Conservation (phyloP, 768 basidiomycete species). For the Plicaturopsis crispa region DNA sequence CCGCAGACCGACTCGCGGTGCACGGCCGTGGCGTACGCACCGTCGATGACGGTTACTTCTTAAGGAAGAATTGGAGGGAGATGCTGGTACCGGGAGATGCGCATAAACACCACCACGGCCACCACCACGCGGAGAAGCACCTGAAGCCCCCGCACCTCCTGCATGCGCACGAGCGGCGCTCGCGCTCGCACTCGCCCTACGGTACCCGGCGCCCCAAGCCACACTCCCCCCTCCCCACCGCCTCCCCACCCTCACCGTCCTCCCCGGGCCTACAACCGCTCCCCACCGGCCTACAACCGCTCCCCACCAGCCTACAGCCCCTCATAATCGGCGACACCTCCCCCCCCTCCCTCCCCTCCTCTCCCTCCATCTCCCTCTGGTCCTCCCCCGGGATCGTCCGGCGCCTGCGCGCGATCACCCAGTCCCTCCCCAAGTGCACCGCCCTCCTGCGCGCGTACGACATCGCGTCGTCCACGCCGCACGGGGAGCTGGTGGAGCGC, state of each 20-base stretch:
- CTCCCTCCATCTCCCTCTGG: slow-evolving; percentile 54
- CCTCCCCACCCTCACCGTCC: slow-evolving; percentile 10
- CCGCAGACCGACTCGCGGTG: slow-evolving; percentile 48
- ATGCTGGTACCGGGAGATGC: slow-evolving; percentile 31
- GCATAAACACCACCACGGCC: slow-evolving; percentile 12
- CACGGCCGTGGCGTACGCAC: slow-evolving; percentile 43
- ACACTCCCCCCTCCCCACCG: slow-evolving; percentile 7
- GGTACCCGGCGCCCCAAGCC: slow-evolving; percentile 9
- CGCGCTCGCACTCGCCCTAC: slow-evolving; percentile 18
- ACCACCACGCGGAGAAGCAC: slow-evolving; percentile 16
- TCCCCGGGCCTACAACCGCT: too few relatives aligned
- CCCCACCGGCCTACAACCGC: too few relatives aligned
- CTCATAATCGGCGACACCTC: slow-evolving; percentile 71
- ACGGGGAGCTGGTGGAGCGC: slow-evolving; percentile 60
- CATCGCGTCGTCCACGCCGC: slow-evolving; percentile 50
- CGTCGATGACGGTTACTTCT: slow-evolving; percentile 65
- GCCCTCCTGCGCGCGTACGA: slow-evolving; percentile 64
- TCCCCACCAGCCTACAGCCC: slow-evolving; percentile 42
- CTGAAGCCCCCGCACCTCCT: slow-evolving; percentile 21
- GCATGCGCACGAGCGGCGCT: slow-evolving; percentile 17
- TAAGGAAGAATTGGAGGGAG: slow-evolving; percentile 52
- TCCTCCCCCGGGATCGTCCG: slow-evolving; percentile 52
- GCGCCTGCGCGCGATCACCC: slow-evolving; percentile 67
- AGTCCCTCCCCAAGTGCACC: slow-evolving; percentile 56
- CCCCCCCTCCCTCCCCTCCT: slow-evolving; percentile 60